Evolutionary conservation across 192 early-diverging fungal genomes (phyloP).

Genomic region (Pecoramyces ruminantium): DNA sequence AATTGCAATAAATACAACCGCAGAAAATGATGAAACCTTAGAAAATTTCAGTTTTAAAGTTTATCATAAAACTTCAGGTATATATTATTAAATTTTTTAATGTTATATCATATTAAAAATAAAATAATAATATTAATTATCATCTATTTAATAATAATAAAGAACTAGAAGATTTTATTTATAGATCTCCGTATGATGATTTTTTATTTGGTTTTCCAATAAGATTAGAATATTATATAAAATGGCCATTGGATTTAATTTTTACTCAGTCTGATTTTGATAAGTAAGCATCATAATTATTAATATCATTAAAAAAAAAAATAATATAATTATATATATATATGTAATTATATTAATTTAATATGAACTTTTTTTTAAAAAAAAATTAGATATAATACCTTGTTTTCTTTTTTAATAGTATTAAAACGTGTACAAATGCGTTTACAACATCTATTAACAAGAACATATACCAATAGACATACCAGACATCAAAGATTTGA

Average conservation of each 20-base stretch:
- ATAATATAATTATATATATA: background rate
- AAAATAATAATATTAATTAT: too few species aligned
- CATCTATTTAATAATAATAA: too few species aligned
- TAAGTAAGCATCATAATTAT: background rate
- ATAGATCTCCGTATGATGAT: background rate
- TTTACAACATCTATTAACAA: background rate
- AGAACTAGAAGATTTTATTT: background rate
- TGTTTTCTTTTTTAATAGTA: background rate
- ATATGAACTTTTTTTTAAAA: background rate
- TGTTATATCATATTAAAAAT: too few species aligned
- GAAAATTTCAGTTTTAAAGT: background rate
- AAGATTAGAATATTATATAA: background rate
- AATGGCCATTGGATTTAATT: background rate
- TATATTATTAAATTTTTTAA: too few species aligned
- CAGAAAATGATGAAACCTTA: background rate
- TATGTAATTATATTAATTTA: background rate
- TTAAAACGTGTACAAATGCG: background rate
- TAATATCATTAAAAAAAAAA: background rate
- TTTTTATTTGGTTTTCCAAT: background rate
- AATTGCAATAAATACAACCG: background rate
- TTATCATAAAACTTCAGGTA: background rate
- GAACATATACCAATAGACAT: background rate
- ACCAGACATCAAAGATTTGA: background rate
- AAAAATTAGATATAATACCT: background rate
- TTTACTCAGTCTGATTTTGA: background rate